A percentile compares a stretch with the other conserved stretches of the same genome.
These are phyloP conservation scores for Solanum rostratum DNA, from an alignment of 257 asterid species.

Conservation along the genomic window DNA sequence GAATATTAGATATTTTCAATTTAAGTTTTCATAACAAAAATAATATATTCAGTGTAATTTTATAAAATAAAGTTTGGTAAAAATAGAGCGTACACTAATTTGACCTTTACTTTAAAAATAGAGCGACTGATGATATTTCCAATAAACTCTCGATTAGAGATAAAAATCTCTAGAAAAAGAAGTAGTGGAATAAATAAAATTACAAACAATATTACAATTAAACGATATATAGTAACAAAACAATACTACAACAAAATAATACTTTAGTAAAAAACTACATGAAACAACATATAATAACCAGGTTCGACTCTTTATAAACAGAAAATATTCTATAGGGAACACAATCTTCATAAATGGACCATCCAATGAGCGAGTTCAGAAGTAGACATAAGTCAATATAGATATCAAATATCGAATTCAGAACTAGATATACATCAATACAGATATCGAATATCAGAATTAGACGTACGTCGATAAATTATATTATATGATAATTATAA, in stretches of 20 bases:
- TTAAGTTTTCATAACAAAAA: not conserved
- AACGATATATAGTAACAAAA: too few relatives aligned
- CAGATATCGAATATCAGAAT: not conserved
- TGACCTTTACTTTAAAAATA: not conserved
- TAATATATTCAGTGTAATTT: not conserved
- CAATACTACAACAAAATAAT: not conserved
- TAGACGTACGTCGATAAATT: too few relatives aligned
- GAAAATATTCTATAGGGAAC: not conserved
- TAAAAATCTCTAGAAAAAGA: not conserved
- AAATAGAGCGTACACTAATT: not conserved
- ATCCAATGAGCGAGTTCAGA: not conserved
- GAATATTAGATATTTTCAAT: not conserved
- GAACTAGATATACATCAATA: not conserved
- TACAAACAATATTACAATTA: too few relatives aligned
- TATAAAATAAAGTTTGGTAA: not conserved
- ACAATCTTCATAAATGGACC: not conserved
- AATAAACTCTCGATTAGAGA: not conserved
- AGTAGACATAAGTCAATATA: not conserved
- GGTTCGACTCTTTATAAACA: not conserved
- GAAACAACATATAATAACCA: not conserved
- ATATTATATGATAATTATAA: not conserved
- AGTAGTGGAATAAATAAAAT: not conserved
- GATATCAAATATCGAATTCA: not conserved
- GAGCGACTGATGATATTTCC: not conserved
- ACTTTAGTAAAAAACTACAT: not conserved